phyloP scores from a whole-genome alignment of 768 basidiomycete species.

The Termitomyces sp. region DNA sequence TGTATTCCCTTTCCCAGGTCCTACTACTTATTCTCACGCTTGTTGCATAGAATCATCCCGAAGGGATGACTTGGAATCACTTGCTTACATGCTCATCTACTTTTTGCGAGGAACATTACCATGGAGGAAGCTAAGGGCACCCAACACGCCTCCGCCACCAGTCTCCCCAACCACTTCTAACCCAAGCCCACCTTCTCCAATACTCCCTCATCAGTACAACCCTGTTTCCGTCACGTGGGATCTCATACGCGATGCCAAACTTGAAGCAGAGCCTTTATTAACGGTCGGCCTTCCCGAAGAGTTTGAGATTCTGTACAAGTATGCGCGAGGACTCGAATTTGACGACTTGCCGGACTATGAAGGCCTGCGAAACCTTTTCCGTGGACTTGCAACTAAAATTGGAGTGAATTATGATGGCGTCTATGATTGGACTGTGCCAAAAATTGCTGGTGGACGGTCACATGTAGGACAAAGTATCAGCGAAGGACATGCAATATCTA shows the following conservation, averaged over 20 bases:
- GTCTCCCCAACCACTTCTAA: conserved; percentile 15
- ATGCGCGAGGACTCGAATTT: conserved; percentile 78
- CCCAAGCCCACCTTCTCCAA: conserved; percentile 8
- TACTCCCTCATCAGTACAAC: conserved; percentile 29
- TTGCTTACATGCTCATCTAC: conserved; percentile 81
- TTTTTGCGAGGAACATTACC: conserved; percentile 74
- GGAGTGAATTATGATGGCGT: conserved; percentile 50
- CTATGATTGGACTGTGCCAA: conserved; percentile 35
- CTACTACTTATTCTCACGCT: conserved; percentile 4
- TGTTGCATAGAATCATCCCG: conserved; percentile 56
- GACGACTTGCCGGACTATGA: conserved; percentile 89
- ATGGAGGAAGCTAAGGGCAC: conserved; percentile 69
- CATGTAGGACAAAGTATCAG: conserved; percentile 16
- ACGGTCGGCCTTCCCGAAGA: conserved; percentile 76
- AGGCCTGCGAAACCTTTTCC: conserved; percentile 71
- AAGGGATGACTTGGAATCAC: conserved; percentile 73
- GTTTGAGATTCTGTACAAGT: conserved; percentile 75
- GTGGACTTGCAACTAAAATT: conserved; percentile 47
- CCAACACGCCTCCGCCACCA: conserved; percentile 26
- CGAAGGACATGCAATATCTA: conserved; percentile 9
- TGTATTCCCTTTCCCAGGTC: not conserved
- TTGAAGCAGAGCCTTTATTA: conserved; percentile 58
- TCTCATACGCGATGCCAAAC: conserved; percentile 67
- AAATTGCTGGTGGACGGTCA: conserved; percentile 10
- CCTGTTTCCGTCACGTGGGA: conserved; percentile 72